Percentiles rank a stretch among this genome's conserved stretches.
phyloP scores from a whole-genome alignment of 345 rosid genomes.

The Citrus glauca region DNA sequence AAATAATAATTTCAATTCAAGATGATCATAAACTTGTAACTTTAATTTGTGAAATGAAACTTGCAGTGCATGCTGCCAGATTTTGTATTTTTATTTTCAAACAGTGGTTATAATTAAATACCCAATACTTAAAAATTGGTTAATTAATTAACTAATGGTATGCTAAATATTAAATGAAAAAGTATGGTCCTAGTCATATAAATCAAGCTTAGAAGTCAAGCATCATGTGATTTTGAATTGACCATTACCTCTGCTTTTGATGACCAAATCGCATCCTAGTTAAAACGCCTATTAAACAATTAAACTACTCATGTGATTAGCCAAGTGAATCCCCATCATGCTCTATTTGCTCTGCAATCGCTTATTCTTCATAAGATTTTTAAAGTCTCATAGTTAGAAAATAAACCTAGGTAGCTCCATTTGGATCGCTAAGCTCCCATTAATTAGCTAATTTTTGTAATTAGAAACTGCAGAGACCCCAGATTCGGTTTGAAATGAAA shows the following conservation, averaged over 20 bases:
- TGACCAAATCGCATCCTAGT: neutral
- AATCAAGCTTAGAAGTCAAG: neutral
- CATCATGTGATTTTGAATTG: slow-evolving; percentile 22
- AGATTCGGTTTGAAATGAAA: neutral
- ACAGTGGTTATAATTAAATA: no score
- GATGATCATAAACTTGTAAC: no score
- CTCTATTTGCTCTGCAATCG: neutral
- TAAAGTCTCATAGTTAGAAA: no score
- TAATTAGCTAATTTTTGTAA: neutral
- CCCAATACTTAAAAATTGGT: neutral
- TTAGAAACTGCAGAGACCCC: neutral
- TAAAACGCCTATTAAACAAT: neutral
- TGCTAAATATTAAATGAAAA: neutral
- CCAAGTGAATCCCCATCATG: slow-evolving; percentile 12
- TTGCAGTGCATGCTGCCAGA: no score
- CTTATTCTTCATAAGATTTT: neutral
- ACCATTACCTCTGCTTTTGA: slow-evolving; percentile 1
- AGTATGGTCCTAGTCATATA: neutral
- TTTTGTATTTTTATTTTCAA: no score
- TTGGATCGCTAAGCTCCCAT: neutral
- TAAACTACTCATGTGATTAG: slow-evolving; percentile 18
- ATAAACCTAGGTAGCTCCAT: no score
- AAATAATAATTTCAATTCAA: no score
- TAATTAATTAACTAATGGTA: neutral
- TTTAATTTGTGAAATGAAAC: no score